Percentiles rank a stretch among this genome's conserved stretches.
Conservation (phyloP, 495 filamentous ascomycete species). For the Bryoglossum gracile region DNA sequence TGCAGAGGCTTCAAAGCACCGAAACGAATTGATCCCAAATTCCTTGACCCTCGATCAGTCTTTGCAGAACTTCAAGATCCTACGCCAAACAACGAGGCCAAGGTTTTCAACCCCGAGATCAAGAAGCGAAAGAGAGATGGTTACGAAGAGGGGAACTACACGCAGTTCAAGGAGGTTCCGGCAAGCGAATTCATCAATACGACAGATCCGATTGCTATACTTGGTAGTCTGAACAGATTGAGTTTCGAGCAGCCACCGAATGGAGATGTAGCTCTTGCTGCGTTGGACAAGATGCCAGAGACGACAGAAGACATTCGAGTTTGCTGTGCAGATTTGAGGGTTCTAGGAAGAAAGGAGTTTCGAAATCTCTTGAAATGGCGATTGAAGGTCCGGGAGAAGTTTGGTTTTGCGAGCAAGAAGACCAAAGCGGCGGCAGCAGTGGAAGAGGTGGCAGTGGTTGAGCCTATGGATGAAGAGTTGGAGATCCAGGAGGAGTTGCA, state of each 20-base stretch:
- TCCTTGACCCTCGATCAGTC: constrained; percentile 83
- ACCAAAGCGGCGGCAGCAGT: constrained; percentile 44
- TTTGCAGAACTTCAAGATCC: constrained; percentile 90
- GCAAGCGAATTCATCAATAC: constrained; percentile 94
- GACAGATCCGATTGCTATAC: constrained; percentile 89
- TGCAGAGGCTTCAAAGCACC: constrained; percentile 92
- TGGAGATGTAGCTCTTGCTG: constrained; percentile 79
- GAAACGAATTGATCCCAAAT: constrained; percentile 83
- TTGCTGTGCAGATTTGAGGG: constrained; percentile 83
- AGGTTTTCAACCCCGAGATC: constrained; percentile 93
- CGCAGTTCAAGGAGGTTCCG: constrained; percentile 79
- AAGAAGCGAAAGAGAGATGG: constrained; percentile 96
- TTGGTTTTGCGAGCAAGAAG: constrained; percentile 78
- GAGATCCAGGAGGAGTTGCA: constrained; percentile 82
- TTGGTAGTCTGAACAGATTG: constrained; percentile 78
- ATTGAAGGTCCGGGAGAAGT: constrained; percentile 80
- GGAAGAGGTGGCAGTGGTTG: constrained; percentile 68
- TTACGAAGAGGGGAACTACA: constrained; percentile 95
- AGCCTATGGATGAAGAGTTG: constrained; percentile 89
- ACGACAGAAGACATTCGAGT: constrained; percentile 80
- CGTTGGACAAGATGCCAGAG: constrained; percentile 82
- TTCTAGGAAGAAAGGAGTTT: constrained; percentile 92
- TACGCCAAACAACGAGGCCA: constrained; percentile 92
- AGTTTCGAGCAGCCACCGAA: constrained; percentile 69
- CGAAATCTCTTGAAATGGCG: constrained; percentile 89